A percentile compares a stretch with the other conserved stretches of the same genome.
Evolutionary conservation across 345 rosid species (phyloP).

Genomic region (Lumnitzera littorea): DNA sequence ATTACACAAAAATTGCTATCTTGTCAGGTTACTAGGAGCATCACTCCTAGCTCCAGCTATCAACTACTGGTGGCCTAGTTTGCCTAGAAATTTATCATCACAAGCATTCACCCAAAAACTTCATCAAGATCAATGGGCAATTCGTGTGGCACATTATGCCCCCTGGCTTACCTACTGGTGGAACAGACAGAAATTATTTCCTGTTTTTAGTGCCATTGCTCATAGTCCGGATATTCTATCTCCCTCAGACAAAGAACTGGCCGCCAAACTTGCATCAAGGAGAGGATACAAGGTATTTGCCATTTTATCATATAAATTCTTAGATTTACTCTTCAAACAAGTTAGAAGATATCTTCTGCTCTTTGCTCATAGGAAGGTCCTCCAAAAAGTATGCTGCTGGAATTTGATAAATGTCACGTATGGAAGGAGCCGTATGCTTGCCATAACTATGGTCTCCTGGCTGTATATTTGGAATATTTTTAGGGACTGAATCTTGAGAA

Average conservation of each 20-base stretch:
- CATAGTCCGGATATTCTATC: background rate
- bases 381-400: no score
- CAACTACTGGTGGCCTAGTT: constrained; percentile 56
- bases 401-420: no score
- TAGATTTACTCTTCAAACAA: background rate
- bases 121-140: constrained; percentile 14
- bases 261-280: background rate
- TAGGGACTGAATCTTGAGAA: no score
- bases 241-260: constrained; percentile 8
- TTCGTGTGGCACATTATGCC: constrained; percentile 14
- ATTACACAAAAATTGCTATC: background rate
- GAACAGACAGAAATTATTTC: constrained; percentile 20
- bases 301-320: background rate
- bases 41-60: constrained; percentile 33
- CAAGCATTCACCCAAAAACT: constrained; percentile 22
- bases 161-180: constrained; percentile 20
- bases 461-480: no score
- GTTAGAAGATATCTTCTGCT: no score
- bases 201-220: constrained; percentile 1
- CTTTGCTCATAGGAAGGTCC: no score
- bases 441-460: no score
- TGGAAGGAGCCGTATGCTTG: no score
- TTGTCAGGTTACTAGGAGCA: constrained; percentile 47
- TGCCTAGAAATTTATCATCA: constrained; percentile 30
- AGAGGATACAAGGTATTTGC: background rate